Base-by-base conservation (phyloP, 2,329 filamentous ascomycete genomes). In the Scedosporium aurantiacum region DNA sequence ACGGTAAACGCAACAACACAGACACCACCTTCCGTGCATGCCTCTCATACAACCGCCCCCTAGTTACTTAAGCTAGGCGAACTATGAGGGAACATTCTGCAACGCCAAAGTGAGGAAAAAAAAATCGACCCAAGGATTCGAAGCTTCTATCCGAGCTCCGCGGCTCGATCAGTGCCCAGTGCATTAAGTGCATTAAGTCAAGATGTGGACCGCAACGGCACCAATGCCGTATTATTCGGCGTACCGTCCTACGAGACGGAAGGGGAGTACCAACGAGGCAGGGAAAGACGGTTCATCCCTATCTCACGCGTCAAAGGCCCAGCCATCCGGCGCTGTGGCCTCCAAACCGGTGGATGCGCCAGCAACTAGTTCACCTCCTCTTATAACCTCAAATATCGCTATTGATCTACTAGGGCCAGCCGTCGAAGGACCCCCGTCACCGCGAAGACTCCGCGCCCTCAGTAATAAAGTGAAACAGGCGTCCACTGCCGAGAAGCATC, bases 391-490 rank as follows among this genome's bases (percentile, higher is more conserved):
- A 14, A 54, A 54, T 23, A 23, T 54, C 12, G 18, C 75, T 57
- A 68, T 73, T 63, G 78, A 81, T 62, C 74, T 82, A 60, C 71
- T 86, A 62, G 82, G 80, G 63, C 82, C 83, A 57, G 78, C 83
- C 63, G 72, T 86, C 61, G 82, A 86, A 66, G 81, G 81, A 18
- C 83, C 83, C 47, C 82, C 83, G 0, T 86, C 83, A 40, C 82
- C 84, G 28, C 79, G 83, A 67, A 78, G 78, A 64, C 78, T 85
- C 66, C 79, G 83, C 65, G 81, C 81, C 62, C 74, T 85, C 60
- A 84, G 76, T 69, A 79, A 80, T 69, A 80, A 85, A 71, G 79
- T 84, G 77, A 83, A 79, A 70, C 76, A 78, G 67, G 75, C 77
- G 25, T 81, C 82, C 25, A 73, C 76, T 60, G 70, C 71, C 63